Evolutionary conservation across 177 flowering plant species (phyloP).

Genomic region (Vitis hybrid): DNA sequence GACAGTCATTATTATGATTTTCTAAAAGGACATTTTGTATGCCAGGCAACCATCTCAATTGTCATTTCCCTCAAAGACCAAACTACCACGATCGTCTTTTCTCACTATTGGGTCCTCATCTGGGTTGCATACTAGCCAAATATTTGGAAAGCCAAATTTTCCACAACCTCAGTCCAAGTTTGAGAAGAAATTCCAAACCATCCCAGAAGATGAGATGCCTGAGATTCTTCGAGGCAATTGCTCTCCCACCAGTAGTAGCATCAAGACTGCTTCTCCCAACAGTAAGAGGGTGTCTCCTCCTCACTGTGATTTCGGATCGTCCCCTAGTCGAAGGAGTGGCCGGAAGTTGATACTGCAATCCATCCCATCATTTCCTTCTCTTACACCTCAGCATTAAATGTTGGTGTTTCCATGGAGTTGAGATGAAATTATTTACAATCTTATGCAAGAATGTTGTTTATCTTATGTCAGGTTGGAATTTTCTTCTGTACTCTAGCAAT

Average conservation of each 20-base stretch:
- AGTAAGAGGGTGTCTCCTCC: conserved; percentile 92
- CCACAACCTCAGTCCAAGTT: conserved; percentile 36
- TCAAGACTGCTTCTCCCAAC: conserved; percentile 76
- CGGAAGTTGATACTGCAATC: conserved; percentile 77
- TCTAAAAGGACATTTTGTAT: neutral
- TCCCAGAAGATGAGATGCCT: conserved; percentile 67
- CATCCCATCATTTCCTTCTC: conserved; percentile 85
- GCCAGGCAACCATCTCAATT: conserved; percentile 47
- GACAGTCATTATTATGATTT: neutral
- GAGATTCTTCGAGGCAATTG: conserved; percentile 49
- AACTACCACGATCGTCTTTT: conserved; percentile 56
- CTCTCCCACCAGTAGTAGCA: conserved; percentile 47
- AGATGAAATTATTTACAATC: conserved; percentile 9
- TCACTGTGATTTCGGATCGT: conserved; percentile 33
- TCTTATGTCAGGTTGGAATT: conserved; percentile 6
- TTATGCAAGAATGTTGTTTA: conserved; percentile 21
- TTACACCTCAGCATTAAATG: conserved; percentile 46
- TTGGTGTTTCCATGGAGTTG: conserved; percentile 12
- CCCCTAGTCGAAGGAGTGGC: conserved; percentile 58
- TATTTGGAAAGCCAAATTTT: conserved; percentile 38
- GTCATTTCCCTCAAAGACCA: conserved; percentile 55
- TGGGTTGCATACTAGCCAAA: conserved; percentile 19
- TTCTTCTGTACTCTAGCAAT: conserved; percentile 23
- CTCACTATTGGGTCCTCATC: conserved; percentile 42
- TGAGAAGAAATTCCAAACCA: conserved; percentile 41